Base-by-base conservation (phyloP, 2,329 filamentous ascomycete genomes). In the Hypoxylon sp. region DNA sequence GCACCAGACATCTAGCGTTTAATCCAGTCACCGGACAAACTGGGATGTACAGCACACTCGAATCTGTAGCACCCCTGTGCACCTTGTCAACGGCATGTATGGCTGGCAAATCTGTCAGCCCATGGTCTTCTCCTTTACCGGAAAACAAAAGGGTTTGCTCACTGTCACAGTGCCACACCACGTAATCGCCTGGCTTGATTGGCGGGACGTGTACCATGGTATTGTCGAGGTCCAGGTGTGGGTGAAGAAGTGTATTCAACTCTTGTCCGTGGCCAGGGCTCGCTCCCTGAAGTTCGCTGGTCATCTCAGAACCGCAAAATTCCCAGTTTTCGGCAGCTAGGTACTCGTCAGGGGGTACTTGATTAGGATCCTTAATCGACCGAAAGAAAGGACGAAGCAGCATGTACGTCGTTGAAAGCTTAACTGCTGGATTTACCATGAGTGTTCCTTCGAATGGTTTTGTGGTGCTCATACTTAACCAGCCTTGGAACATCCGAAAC, bases 401-500 rank as follows among this genome's bases (percentile, higher is more conserved):
- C 44, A 89, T 86, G 73, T 97, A 97, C 0, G 91, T 89, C 0
- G 91, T 96, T 0, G 92, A 88, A 56, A 92, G 85, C 67, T 86
- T 85, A 46, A 96, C 79, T 54, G 96, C 81, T 0, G 94, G 94
- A 72, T 94, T 94, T 1, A 97, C 91, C 44, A 92, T 83, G 54
- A 97, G 79, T 0, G 93, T 96, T 0, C 94, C 94, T 79, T 97
- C 89, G 4, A 84, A 83, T 0, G 92, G 91, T 0, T 84, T 88
- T 0, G 88, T 90, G n/a, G 82, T 80, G 61, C 90, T 93, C 84
- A 97, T 90, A 64, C 86, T 87, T 54, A 97, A 78, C 94, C 94
- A 97, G 16, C 93, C 94, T 79, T 97, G 94, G 77, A 92, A 95
- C 84, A 93, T 91, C 38, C 95, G 86, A 78, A 97, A 93, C 82